phyloP scores from a whole-genome alignment of 2,329 filamentous ascomycete species.

The Fusarium sublunatum region DNA sequence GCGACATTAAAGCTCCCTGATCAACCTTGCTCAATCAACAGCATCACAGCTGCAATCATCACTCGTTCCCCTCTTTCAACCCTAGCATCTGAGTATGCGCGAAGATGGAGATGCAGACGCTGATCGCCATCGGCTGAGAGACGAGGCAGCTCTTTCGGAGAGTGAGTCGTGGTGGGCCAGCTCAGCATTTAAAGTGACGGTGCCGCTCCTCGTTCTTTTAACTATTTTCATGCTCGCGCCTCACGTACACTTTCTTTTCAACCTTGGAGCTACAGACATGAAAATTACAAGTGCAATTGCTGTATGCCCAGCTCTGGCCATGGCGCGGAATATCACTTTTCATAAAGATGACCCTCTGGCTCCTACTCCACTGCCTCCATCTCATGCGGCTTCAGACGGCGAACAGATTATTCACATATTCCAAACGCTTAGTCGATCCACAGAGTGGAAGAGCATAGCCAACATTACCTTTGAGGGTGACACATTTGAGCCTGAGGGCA shows the following conservation, averaged over 20 bases:
- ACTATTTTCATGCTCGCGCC: constrained; percentile 33
- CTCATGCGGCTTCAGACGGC: constrained; percentile 51
- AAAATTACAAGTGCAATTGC: constrained; percentile 31
- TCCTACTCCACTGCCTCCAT: constrained; percentile 50
- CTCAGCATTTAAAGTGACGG: constrained; percentile 26
- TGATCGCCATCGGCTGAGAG: constrained; percentile 1
- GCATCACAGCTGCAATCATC: neutral
- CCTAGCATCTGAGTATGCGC: constrained; percentile 13
- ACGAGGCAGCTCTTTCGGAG: neutral
- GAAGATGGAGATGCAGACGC: constrained; percentile 11
- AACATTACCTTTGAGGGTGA: constrained; percentile 58
- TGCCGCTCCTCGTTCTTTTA: constrained; percentile 31
- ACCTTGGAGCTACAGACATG: constrained; percentile 22
- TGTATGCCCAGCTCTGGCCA: constrained; percentile 34
- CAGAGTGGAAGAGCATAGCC: constrained; percentile 56
- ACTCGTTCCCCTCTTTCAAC: neutral
- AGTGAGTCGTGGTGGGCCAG: constrained; percentile 24
- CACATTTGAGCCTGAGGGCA: constrained; percentile 61
- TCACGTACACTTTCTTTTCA: constrained; percentile 21
- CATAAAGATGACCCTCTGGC: constrained; percentile 48
- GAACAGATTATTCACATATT: constrained; percentile 54
- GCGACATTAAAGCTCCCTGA: neutral
- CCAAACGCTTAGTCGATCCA: constrained; percentile 52
- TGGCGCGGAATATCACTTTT: constrained; percentile 51
- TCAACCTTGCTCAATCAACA: constrained; percentile 1